Percentiles rank a stretch among this genome's conserved stretches.
Conservation (phyloP, 208 protist species). For the Blechomonas ayalai region DNA sequence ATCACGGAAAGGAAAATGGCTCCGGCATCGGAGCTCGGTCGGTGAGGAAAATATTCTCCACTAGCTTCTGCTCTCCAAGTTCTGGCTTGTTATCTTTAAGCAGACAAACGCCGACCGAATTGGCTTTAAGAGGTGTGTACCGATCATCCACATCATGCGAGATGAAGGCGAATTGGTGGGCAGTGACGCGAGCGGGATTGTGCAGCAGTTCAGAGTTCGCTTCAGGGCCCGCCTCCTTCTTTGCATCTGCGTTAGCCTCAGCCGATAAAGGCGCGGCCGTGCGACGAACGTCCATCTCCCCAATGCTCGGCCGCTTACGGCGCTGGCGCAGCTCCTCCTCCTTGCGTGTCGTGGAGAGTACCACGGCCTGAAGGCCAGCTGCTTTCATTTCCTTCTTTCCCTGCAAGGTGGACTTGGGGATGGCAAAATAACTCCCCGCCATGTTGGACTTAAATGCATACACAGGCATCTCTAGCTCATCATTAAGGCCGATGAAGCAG, state of each 20-base stretch:
- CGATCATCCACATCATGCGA: conserved; percentile 58
- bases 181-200: conserved; percentile 78
- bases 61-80: conserved; percentile 31
- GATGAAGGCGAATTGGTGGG: conserved; percentile 63
- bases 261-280: conserved; percentile 1
- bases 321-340: conserved; percentile 69
- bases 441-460: conserved; percentile 91
- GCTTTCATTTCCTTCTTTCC: conserved; percentile 85
- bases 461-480: conserved; percentile 93
- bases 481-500: conserved; percentile 96
- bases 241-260: conserved; percentile 4
- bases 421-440: conserved; percentile 90
- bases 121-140: conserved; percentile 66
- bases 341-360: conserved; percentile 84
- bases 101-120: conserved; percentile 68
- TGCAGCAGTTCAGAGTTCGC: conserved; percentile 49
- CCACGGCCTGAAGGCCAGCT: conserved; percentile 46
- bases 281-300: background rate
- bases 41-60: conserved; percentile 36
- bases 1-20: conserved; percentile 77
- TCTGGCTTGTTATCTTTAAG: conserved; percentile 64
- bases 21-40: conserved; percentile 57
- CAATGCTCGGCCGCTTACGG: background rate
- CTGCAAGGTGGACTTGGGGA: conserved; percentile 75
- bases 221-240: conserved; percentile 37